A percentile compares a stretch with the other conserved stretches of the same genome.
phyloP scores from a whole-genome alignment of 495 filamentous ascomycete genomes.

The Friedmanniomyces endolithicus region DNA sequence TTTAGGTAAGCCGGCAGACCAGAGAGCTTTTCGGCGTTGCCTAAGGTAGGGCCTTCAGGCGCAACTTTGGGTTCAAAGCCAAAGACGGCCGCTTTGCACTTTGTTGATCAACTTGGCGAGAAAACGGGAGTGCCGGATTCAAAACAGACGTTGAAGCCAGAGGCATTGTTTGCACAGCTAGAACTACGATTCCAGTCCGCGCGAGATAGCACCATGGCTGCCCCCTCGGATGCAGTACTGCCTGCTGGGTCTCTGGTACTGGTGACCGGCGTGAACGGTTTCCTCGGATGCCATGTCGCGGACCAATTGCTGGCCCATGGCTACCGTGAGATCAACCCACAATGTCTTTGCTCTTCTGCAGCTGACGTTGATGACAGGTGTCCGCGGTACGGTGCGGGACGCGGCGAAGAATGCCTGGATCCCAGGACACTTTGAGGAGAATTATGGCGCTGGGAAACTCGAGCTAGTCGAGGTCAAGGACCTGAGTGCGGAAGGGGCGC shows the following conservation, averaged over 20 bases:
- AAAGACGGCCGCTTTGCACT: too few species aligned
- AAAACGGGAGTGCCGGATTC: not conserved
- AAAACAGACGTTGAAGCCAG: not conserved
- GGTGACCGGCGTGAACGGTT: slow-evolving; percentile 35
- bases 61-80: too few species aligned
- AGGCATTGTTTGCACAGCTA: too few species aligned
- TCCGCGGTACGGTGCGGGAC: slow-evolving; percentile 22
- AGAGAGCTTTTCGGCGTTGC: too few species aligned
- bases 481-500: slow-evolving; percentile 23
- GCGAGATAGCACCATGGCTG: not conserved
- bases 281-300: slow-evolving; percentile 35
- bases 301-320: not conserved
- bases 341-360: not conserved
- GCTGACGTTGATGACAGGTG: not conserved
- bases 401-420: slow-evolving; percentile 31
- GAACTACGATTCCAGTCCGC: not conserved
- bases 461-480: slow-evolving; percentile 7
- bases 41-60: too few species aligned
- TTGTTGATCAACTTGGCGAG: too few species aligned
- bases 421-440: slow-evolving; percentile 4
- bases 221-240: not conserved
- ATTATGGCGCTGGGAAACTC: slow-evolving; percentile 7
- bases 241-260: slow-evolving; percentile 18
- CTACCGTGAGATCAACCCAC: not conserved
- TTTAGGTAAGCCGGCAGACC: too few species aligned